Evolutionary conservation across 164 flowering plant genomes (phyloP).

Genomic region (Vitis cinerea): DNA sequence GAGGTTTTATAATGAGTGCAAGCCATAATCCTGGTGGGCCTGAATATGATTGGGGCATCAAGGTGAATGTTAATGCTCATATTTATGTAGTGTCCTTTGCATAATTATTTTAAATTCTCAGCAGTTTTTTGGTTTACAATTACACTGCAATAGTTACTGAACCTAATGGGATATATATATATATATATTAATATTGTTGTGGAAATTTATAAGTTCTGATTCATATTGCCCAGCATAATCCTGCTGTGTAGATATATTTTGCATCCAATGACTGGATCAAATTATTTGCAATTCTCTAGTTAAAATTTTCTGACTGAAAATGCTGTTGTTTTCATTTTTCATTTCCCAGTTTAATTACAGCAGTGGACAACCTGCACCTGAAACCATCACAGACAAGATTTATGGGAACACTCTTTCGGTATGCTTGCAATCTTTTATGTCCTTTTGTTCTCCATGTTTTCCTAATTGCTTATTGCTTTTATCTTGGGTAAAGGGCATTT

Average conservation of each 20-base stretch:
- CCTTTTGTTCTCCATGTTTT: neutral
- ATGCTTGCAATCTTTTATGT: conserved; percentile 24
- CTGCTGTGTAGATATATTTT: too few species aligned
- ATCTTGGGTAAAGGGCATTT: neutral
- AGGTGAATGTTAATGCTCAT: conserved; percentile 48
- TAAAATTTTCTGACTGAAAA: conserved; percentile 1
- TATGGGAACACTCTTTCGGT: conserved; percentile 97
- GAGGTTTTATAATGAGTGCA: conserved; percentile 99
- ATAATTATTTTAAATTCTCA: neutral
- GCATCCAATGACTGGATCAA: neutral
- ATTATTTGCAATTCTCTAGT: neutral
- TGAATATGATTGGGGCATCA: conserved; percentile 99
- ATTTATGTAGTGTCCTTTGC: too few species aligned
- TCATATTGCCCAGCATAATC: too few species aligned
- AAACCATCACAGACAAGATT: conserved; percentile 94
- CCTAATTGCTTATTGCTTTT: neutral
- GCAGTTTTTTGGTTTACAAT: neutral
- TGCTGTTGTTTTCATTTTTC: neutral
- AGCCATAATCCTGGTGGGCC: conserved; percentile 99
- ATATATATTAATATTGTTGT: too few species aligned
- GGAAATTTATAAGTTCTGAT: too few species aligned
- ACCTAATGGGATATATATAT: too few species aligned
- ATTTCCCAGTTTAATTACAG: conserved; percentile 81
- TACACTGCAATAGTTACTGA: too few species aligned
- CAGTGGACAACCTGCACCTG: conserved; percentile 99